A percentile compares a stretch with the other conserved stretches of the same genome.
Conservation (phyloP, 345 rosid genomes). For the Populus alba region DNA sequence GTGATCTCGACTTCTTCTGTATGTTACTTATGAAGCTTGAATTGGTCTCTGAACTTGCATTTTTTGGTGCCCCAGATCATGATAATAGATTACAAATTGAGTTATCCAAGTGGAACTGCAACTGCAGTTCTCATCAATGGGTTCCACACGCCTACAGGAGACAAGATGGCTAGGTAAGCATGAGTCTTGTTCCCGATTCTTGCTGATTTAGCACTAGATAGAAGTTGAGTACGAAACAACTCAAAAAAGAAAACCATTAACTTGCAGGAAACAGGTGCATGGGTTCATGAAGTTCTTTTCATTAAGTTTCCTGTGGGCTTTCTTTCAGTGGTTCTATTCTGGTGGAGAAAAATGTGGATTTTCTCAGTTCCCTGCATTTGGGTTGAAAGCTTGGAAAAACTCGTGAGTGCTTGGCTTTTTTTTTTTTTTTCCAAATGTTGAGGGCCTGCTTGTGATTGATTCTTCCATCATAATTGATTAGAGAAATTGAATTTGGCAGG, state of each 20-base stretch:
- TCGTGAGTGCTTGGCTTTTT: slow-evolving; percentile 43
- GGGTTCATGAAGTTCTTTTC: slow-evolving; percentile 68
- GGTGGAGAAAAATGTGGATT: slow-evolving; percentile 75
- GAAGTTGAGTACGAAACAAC: background rate
- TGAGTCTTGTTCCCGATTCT: slow-evolving; percentile 1
- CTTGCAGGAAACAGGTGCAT: slow-evolving; percentile 73
- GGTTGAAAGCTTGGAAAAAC: slow-evolving; percentile 72
- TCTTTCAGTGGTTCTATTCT: slow-evolving; percentile 81
- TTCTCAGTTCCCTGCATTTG: slow-evolving; percentile 75
- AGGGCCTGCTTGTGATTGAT: background rate
- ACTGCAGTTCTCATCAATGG: slow-evolving; percentile 87
- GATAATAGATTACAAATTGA: slow-evolving; percentile 77
- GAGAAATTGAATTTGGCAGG: slow-evolving; percentile 42
- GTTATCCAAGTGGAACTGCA: slow-evolving; percentile 93
- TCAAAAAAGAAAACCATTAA: background rate
- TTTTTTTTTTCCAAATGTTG: background rate
- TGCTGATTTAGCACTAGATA: background rate
- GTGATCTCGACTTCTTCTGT: background rate
- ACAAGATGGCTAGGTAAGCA: slow-evolving; percentile 66
- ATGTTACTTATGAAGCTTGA: slow-evolving; percentile 3
- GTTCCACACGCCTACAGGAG: slow-evolving; percentile 77
- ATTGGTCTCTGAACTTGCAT: slow-evolving; percentile 3
- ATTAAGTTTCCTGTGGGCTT: slow-evolving; percentile 72
- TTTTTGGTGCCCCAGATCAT: slow-evolving; percentile 52
- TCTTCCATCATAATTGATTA: slow-evolving; percentile 8